phyloP scores from a whole-genome alignment of 805 yeast species.

The Blastobotrys mokoenaii region DNA sequence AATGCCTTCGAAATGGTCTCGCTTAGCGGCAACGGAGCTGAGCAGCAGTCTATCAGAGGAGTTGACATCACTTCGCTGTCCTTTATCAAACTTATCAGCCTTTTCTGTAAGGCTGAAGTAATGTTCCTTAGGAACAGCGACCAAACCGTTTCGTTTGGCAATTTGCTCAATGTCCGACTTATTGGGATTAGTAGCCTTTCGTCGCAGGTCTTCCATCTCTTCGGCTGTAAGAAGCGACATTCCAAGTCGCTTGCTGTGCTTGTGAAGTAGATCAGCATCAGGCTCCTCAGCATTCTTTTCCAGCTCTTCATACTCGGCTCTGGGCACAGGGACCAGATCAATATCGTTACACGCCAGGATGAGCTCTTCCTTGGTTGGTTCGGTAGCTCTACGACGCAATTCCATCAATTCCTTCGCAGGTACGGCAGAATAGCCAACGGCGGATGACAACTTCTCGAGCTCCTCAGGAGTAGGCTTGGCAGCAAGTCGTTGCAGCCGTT shows the following conservation, averaged over 20 bases:
- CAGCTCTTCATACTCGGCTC: constrained; percentile 17
- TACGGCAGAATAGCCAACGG: constrained; percentile 7
- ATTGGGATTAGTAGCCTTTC: constrained; percentile 24
- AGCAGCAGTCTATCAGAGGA: neutral
- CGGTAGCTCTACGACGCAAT: constrained; percentile 8
- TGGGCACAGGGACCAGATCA: constrained; percentile 14
- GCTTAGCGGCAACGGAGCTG: constrained; percentile 23
- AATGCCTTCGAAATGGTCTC: constrained; percentile 25
- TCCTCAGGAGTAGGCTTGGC: constrained; percentile 17
- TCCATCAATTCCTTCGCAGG: constrained; percentile 11
- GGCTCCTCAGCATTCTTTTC: constrained; percentile 19
- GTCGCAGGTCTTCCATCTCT: constrained; percentile 16
- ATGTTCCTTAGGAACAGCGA: constrained; percentile 18
- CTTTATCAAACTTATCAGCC: constrained; percentile 12
- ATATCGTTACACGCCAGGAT: constrained; percentile 10
- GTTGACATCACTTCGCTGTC: neutral
- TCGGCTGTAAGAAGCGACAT: constrained; percentile 12
- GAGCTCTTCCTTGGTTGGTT: constrained; percentile 14
- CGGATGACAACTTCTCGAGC: constrained; percentile 6
- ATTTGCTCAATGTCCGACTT: constrained; percentile 17
- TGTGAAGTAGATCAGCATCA: constrained; percentile 9
- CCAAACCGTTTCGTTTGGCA: constrained; percentile 24
- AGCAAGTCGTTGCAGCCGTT: constrained; percentile 14
- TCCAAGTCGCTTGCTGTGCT: constrained; percentile 13
- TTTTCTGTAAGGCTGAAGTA: constrained; percentile 10